Percentiles rank a stretch among this genome's conserved stretches.
Conservation (phyloP, 2,329 filamentous ascomycete species). For the Colletotrichum sublineola region DNA sequence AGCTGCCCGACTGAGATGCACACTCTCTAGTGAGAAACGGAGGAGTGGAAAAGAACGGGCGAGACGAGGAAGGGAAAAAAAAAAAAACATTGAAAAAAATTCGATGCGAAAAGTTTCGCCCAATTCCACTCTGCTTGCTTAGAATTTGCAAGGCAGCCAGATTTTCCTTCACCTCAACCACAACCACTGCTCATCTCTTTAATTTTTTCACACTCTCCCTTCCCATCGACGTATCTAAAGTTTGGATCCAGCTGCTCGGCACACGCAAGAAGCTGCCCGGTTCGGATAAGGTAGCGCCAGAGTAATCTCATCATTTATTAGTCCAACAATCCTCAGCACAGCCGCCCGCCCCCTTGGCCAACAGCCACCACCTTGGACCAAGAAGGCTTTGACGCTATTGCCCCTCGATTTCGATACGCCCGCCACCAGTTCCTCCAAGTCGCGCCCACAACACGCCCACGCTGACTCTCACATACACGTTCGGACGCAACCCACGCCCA, state of each 20-base stretch:
- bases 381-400: constrained; percentile 22
- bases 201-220: neutral
- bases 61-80: constrained; percentile 10
- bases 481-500: constrained; percentile 1
- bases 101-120: constrained; percentile 36
- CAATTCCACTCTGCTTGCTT: constrained; percentile 38
- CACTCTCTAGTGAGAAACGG: constrained; percentile 20
- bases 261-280: neutral
- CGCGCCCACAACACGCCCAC: constrained; percentile 1
- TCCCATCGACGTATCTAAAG: no score
- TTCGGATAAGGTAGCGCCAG: constrained; percentile 18
- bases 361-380: constrained; percentile 3
- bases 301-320: constrained; percentile 30
- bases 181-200: neutral
- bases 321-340: constrained; percentile 29
- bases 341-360: constrained; percentile 9
- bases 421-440: constrained; percentile 15
- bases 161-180: constrained; percentile 13
- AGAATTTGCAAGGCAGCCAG: constrained; percentile 31
- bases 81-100: constrained; percentile 9
- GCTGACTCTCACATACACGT: neutral
- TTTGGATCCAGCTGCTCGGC: constrained; percentile 12
- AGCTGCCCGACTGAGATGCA: constrained; percentile 37
- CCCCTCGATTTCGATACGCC: constrained; percentile 38
- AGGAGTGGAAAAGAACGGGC: no score